Percentiles rank a stretch among this genome's conserved stretches.
These are phyloP conservation scores for Sicyos baderoa DNA, from an alignment of 306 rosid species.

Conservation along the genomic window DNA sequence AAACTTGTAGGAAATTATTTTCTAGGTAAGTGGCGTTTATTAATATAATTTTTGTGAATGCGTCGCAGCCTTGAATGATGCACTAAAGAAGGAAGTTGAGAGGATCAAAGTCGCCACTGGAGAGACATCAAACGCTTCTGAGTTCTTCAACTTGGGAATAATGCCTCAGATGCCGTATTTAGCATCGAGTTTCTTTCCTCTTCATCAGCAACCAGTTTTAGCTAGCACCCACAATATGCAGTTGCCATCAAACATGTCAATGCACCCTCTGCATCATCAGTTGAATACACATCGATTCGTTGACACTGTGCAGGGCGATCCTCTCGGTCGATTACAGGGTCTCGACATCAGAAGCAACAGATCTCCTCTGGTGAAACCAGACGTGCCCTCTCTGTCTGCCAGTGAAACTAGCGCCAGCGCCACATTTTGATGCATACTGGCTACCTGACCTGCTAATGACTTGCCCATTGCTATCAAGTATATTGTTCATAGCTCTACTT, in stretches of 20 bases:
- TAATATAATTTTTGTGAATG: not conserved
- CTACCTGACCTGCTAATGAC: slow-evolving; percentile 40
- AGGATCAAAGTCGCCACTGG: slow-evolving; percentile 89
- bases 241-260: slow-evolving; percentile 36
- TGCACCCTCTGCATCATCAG: slow-evolving; percentile 53
- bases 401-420: slow-evolving; percentile 78
- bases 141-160: slow-evolving; percentile 74
- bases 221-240: slow-evolving; percentile 54
- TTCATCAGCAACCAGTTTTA: slow-evolving; percentile 46
- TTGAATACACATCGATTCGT: slow-evolving; percentile 32
- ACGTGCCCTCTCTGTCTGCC: slow-evolving; percentile 75
- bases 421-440: slow-evolving; percentile 46
- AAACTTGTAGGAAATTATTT: no score
- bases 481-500: slow-evolving; percentile 61
- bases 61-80: slow-evolving; percentile 68
- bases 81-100: slow-evolving; percentile 90
- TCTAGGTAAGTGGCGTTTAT: no score
- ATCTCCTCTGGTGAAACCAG: slow-evolving; percentile 53
- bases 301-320: slow-evolving; percentile 70
- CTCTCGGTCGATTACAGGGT: slow-evolving; percentile 77
- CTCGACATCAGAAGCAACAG: slow-evolving; percentile 74
- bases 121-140: slow-evolving; percentile 44
- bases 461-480: slow-evolving; percentile 17
- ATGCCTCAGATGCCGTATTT: slow-evolving; percentile 54
- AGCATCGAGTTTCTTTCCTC: slow-evolving; percentile 52